Conservation (phyloP, 768 basidiomycete genomes). For the Piloderma croceum region DNA sequence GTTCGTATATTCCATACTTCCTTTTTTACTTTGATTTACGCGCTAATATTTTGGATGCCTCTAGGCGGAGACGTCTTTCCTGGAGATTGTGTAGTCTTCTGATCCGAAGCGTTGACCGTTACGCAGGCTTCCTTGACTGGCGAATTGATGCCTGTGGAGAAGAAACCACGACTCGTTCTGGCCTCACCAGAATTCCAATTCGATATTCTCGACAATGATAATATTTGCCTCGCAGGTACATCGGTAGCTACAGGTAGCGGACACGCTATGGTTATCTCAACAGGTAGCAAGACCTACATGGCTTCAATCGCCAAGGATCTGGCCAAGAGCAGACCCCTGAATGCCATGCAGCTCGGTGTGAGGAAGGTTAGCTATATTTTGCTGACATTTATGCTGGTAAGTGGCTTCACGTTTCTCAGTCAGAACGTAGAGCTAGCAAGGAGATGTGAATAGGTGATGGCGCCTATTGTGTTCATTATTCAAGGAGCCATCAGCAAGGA, state of each 20-base stretch:
- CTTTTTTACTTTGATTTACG: background rate
- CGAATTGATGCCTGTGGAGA: constrained; percentile 31
- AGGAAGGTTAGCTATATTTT: constrained; percentile 29
- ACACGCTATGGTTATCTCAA: constrained; percentile 24
- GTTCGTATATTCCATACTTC: constrained; percentile 18
- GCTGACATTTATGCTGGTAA: constrained; percentile 26
- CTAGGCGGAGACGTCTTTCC: constrained; percentile 33
- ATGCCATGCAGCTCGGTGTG: constrained; percentile 28
- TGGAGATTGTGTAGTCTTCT: constrained; percentile 29
- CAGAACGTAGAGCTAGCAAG: background rate
- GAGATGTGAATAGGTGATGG: constrained; percentile 21
- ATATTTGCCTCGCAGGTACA: constrained; percentile 29
- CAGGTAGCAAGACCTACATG: constrained; percentile 29
- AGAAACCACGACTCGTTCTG: constrained; percentile 14
- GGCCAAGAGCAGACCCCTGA: constrained; percentile 25
- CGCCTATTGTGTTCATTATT: constrained; percentile 23
- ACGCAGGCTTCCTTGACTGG: constrained; percentile 33
- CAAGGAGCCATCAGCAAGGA: constrained; percentile 28
- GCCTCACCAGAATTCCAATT: constrained; percentile 16
- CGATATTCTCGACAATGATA: constrained; percentile 26
- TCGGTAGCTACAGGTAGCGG: constrained; percentile 30
- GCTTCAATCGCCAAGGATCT: constrained; percentile 31
- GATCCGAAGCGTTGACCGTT: constrained; percentile 27
- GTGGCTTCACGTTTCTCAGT: constrained; percentile 26
- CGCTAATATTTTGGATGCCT: constrained; percentile 18